A percentile compares a stretch with the other conserved stretches of the same genome.
Conservation (phyloP, 441 rosid genomes). For the Syzygium syzygioides region DNA sequence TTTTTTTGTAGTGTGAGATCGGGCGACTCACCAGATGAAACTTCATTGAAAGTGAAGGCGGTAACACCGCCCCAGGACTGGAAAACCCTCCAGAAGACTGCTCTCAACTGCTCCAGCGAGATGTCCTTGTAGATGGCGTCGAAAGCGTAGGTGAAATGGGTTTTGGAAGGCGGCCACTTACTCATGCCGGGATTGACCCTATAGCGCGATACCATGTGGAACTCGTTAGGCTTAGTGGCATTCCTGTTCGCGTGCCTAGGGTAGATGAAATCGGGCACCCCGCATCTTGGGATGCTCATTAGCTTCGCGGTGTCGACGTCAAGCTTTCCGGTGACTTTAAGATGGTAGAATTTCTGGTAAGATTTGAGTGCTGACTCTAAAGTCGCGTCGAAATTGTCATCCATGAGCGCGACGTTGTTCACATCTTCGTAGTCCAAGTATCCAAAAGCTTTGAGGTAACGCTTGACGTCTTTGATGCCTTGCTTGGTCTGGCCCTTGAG, state of each 20-base stretch:
- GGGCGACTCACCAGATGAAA: neutral
- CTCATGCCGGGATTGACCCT: slow-evolving; percentile 5
- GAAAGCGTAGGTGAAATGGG: slow-evolving; percentile 15
- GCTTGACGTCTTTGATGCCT: slow-evolving; percentile 16
- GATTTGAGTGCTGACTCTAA: slow-evolving; percentile 21
- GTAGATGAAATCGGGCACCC: slow-evolving; percentile 22
- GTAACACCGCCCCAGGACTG: slow-evolving; percentile 10
- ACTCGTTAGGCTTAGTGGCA: neutral
- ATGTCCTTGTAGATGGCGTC: neutral
- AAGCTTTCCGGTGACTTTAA: slow-evolving; percentile 21
- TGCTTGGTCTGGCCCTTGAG: slow-evolving; percentile 16
- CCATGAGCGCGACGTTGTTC: neutral
- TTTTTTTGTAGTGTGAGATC: no score
- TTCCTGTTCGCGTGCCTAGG: neutral
- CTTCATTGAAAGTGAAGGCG: slow-evolving; percentile 10
- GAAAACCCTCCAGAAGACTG: slow-evolving; percentile 8
- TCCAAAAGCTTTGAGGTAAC: slow-evolving; percentile 8
- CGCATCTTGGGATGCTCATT: slow-evolving; percentile 24
- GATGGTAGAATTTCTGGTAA: slow-evolving; percentile 14
- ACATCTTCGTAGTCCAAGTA: slow-evolving; percentile 11
- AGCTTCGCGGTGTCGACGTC: slow-evolving; percentile 4
- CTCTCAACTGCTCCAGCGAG: neutral
- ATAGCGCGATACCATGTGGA: slow-evolving; percentile 16
- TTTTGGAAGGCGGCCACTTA: slow-evolving; percentile 13
- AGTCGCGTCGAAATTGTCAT: slow-evolving; percentile 19